These are phyloP conservation scores for Mycena haematopus DNA, from an alignment of 768 basidiomycete genomes.

Conservation along the genomic window DNA sequence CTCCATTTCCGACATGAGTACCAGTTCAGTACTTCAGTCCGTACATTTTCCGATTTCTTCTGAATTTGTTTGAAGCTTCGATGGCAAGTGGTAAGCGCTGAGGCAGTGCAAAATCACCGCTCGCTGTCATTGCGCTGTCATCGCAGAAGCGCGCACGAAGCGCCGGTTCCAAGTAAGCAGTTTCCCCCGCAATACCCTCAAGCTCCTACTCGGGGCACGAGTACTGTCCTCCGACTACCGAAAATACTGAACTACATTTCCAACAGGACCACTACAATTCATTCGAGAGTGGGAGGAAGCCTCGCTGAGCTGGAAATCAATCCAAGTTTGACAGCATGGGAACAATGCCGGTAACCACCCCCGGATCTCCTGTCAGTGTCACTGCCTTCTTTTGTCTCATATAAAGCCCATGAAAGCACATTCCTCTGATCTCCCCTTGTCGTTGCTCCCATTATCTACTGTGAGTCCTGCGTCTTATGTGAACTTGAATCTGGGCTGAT, in stretches of 20 bases:
- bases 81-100: no score
- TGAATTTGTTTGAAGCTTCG: not conserved
- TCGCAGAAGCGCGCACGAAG: not conserved
- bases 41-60: not conserved
- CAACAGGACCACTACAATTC: not conserved
- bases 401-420: not conserved
- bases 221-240: not conserved
- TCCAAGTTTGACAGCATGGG: not conserved
- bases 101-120: not conserved
- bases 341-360: no score
- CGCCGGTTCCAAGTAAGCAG: not conserved
- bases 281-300: not conserved
- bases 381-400: not conserved
- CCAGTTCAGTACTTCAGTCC: not conserved
- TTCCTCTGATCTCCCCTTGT: not conserved
- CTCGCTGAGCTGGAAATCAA: not conserved
- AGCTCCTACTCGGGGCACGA: no score
- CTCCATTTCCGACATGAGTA: not conserved
- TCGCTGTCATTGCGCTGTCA: constrained; percentile 1
- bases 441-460: no score
- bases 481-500: no score
- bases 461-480: no score
- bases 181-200: no score
- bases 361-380: not conserved
- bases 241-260: not conserved